Evolutionary conservation across 2,329 filamentous ascomycete genomes (phyloP), one percentile per base, ranked within the genome.

Genomic region (Setomelanomma holmii): DNA sequence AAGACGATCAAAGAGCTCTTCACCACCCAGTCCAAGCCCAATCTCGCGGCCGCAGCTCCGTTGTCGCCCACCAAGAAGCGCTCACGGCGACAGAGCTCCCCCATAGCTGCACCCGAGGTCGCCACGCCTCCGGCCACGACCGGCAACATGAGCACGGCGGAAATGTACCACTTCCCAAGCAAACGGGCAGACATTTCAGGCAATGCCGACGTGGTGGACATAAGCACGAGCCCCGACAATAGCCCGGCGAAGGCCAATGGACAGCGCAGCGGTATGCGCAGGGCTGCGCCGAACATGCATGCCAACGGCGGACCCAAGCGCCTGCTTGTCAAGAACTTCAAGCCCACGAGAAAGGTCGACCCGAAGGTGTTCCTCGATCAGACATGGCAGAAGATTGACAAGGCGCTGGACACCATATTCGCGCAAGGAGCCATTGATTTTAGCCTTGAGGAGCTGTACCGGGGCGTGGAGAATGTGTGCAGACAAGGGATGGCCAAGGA

Each of bases 281-380:
- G 67, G 36, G 74, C 72, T 47, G 78, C 79, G 44, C 90, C 93
- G 69, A 89, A 89, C 62, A 87, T 91, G 11, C 86, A 90, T 66
- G 81, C 83, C 10, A 64, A 51, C 35, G 42, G 51, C 16, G 92
- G 91, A 24, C 87, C 91, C 17, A 93, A 89, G 80, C 93, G 89
- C 75, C 84, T 99, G 40, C 85, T 93, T n/a, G 90, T 99, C 66
- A 96, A 96, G 83, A 98, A 97, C 72, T 83, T 97, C 58, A 86
- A 89, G 53, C 82, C 84, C 1, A 82, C 82, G 16, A 77, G 83
- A n/a, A 82, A 83, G 51, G 80, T 84, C 48, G 85, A 91, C 63
- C 84, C 89, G 17, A 86, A 89, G 56, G 82, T 85, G 58, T 98
- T 96, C 78, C 91, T 96, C 64, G 81, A 87, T 35, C 86, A 87